Evolutionary conservation across 176 grass and related monocot genomes (phyloP), one percentile per base, ranked within the genome.

Genomic region (Secale cereale): DNA sequence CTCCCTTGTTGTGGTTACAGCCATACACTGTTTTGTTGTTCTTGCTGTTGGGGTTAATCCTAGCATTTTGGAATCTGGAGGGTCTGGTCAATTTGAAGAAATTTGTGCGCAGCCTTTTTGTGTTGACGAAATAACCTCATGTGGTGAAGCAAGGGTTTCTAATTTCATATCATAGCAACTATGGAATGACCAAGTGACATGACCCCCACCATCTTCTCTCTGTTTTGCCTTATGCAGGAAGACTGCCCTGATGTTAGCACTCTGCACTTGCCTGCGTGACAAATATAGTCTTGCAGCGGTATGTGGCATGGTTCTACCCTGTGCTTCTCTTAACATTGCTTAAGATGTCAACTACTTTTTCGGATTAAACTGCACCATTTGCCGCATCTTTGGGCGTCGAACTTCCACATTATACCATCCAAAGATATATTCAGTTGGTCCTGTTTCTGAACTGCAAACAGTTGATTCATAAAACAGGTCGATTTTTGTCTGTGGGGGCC

Each of bases 261-360:
- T 98, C 77, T 98, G 96, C 78, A 92, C 84, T 60, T 69, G 67
- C 64, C 86, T 98, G 27, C 93, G 91, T 59, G 93, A 94, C 66
- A 98, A 92, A 74, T 98, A 98, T 74, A 98, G 96, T 83, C 96
- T 98, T 87, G 96, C 96, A 59, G 96, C 91, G 63, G 96, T 98
- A 92, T 50, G 93, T 89, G 54, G 12, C 74, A 74, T 78, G 19
- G 65, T 16, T 52, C 39, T 50, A 30, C 15, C 33, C 4, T 65
- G 9, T 82, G 4, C 30, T 79, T 82, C 63, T 79, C 27, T 61
- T 60, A 83, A 79, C 25, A 22, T 54, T 54, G 50, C 50, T 20
- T 54, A 20, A 54, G 50, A 0, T 7, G 48, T 20, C 19, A 64
- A 75, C 14, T 67, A 69, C 23, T 78, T 78, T 74, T 77, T 86